These are phyloP conservation scores for Starmerella vaccinii DNA, from an alignment of 805 yeast species.

Conservation along the genomic window DNA sequence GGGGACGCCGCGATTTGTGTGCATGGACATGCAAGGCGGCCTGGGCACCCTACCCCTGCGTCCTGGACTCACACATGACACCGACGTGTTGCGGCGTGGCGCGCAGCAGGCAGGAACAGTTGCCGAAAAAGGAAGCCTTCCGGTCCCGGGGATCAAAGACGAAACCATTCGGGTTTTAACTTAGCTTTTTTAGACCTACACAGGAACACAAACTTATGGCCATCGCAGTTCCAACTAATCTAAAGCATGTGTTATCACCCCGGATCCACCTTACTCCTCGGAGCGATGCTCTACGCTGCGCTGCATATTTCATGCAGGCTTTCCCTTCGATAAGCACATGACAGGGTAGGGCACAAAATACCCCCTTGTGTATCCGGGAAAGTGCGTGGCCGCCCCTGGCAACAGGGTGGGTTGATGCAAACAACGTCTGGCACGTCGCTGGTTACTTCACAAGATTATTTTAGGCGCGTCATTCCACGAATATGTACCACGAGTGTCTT, in stretches of 20 bases:
- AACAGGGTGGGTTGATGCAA: no score
- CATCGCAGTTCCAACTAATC: background rate
- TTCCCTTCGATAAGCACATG: background rate
- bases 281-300: background rate
- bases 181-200: no score
- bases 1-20: background rate
- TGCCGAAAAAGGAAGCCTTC: no score
- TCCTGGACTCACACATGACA: background rate
- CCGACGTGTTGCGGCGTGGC: no score
- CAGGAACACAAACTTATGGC: no score
- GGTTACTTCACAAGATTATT: no score
- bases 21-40: background rate
- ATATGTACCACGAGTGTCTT: no score
- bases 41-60: slow-evolving; percentile 1
- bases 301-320: background rate
- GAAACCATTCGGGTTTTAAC: no score
- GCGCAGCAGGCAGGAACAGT: no score
- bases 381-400: background rate
- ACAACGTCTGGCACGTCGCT: no score
- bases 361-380: background rate
- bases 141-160: no score
- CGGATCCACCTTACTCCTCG: background rate
- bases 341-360: background rate
- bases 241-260: background rate
- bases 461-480: no score